Percentiles rank a stretch among this genome's conserved stretches.
These are phyloP conservation scores for Rubroshorea leprosula DNA, from an alignment of 345 rosid genomes.

Conservation along the genomic window DNA sequence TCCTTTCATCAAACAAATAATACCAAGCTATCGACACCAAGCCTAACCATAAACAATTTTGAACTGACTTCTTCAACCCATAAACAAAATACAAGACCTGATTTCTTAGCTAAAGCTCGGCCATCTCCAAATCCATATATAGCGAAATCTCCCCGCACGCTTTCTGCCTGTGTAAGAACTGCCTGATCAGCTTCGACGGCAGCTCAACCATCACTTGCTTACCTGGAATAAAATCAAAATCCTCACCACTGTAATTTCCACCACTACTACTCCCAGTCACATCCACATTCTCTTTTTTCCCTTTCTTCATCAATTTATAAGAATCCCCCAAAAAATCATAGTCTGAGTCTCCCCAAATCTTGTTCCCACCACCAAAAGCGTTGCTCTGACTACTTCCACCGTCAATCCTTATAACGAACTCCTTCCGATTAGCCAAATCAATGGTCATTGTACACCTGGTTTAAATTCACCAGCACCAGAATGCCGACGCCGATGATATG, in stretches of 20 bases:
- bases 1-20: slow-evolving; percentile 61
- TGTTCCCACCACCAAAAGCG: slow-evolving; percentile 16
- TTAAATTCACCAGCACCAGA: too few species aligned
- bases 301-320: slow-evolving; percentile 8
- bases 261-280: slow-evolving; percentile 6
- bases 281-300: too few species aligned
- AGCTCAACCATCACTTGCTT: slow-evolving; percentile 42
- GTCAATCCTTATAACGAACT: slow-evolving; percentile 33
- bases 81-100: slow-evolving; percentile 63
- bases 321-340: slow-evolving; percentile 40
- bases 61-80: slow-evolving; percentile 69
- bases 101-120: slow-evolving; percentile 38
- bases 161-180: slow-evolving; percentile 61
- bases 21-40: slow-evolving; percentile 78
- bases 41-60: slow-evolving; percentile 87
- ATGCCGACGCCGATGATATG: too few species aligned
- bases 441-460: too few species aligned
- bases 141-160: slow-evolving; percentile 65
- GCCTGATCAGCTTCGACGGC: slow-evolving; percentile 58
- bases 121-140: slow-evolving; percentile 70
- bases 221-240: slow-evolving; percentile 37
- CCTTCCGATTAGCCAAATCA: slow-evolving; percentile 31
- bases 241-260: slow-evolving; percentile 16
- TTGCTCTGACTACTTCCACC: slow-evolving; percentile 14
- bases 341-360: slow-evolving; percentile 60